Base-by-base conservation (phyloP, 768 basidiomycete species). In the Suillus lakei region DNA sequence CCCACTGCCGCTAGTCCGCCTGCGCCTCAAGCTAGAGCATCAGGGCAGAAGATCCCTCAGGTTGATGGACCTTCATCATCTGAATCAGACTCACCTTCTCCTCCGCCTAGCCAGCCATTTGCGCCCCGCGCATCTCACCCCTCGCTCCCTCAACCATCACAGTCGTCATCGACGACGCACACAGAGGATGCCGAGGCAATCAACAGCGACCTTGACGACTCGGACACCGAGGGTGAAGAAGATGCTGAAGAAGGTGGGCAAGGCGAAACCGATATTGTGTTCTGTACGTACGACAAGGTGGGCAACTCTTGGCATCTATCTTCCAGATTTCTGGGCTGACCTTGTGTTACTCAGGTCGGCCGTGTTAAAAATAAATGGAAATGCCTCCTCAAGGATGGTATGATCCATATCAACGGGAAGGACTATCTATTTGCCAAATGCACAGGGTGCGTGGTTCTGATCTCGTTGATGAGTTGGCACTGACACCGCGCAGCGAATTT, bases 331-430 rank as follows among this genome's bases (percentile, higher is more conserved):
- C 21, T 66, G 59, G 21, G 16, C 32, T 44, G 15, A 44, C 28
- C 5, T 50, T 48, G 23, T 64, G 64, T 32, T 51, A 38, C 38
- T 36, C 69, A 99, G 96, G 97, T 99, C 41, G 95, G 96, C 51
- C 86, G 98, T n/a, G 97, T 99, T 30, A 99, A 99, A 81, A 99
- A 98, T 82, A 99, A 99, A 82, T 99, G 98, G 98, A 99, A 99
- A 83, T 96, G 96, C 66, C 89, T 94, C 28, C 85, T 99, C 60
- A 98, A 98, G 79, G 98, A 99, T 69, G 98, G 98, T 4, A 95
- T 99, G 90, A 93, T 98, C 68, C 93, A 95, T 70, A 88, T 98
- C 70, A 98, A 98, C 69, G 97, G 97, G 36, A 95, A 93, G 72
- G 98, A 99, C 73, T 99, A 99, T 80, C 85, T 99, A 18, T 99